A percentile compares a stretch with the other conserved stretches of the same genome.
phyloP scores from a whole-genome alignment of 148 eudicot species.

The Chenopodium album region DNA sequence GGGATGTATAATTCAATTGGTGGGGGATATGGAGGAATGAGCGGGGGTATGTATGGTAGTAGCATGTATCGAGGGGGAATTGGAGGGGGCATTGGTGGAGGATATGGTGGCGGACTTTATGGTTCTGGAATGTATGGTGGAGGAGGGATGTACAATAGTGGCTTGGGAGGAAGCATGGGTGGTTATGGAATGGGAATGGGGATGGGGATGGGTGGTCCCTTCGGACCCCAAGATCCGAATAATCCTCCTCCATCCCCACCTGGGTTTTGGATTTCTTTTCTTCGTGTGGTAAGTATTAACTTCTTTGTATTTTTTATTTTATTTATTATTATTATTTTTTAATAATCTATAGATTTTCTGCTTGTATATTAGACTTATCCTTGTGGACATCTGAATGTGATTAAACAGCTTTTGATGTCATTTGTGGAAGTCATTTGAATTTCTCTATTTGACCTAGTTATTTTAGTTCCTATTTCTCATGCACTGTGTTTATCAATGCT shows the following conservation, averaged over 20 bases:
- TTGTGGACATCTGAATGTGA: not conserved
- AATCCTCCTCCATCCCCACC: slow-evolving; percentile 93
- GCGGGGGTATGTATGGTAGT: slow-evolving; percentile 52
- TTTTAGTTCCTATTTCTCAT: not conserved
- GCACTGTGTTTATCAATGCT: not conserved
- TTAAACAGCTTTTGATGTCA: not conserved
- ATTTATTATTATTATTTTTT: no score
- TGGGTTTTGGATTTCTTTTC: slow-evolving; percentile 88
- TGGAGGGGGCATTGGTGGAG: slow-evolving; percentile 60
- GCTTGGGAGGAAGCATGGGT: slow-evolving; percentile 25
- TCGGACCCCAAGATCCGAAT: slow-evolving; percentile 85
- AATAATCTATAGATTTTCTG: not conserved
- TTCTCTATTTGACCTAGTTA: not conserved
- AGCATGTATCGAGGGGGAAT: slow-evolving; percentile 74
- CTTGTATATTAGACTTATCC: not conserved
- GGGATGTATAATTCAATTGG: slow-evolving; percentile 72
- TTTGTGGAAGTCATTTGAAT: not conserved
- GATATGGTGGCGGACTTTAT: slow-evolving; percentile 64
- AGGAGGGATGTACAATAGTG: slow-evolving; percentile 33
- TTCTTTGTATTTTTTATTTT: not conserved
- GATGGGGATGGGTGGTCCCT: slow-evolving; percentile 43
- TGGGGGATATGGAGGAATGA: slow-evolving; percentile 67
- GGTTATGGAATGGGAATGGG: slow-evolving; percentile 31
- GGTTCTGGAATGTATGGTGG: slow-evolving; percentile 35
- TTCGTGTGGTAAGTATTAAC: slow-evolving; percentile 72